phyloP scores from a whole-genome alignment of 1,139 yeast genomes.

The Pneumocystis jirovecii region DNA sequence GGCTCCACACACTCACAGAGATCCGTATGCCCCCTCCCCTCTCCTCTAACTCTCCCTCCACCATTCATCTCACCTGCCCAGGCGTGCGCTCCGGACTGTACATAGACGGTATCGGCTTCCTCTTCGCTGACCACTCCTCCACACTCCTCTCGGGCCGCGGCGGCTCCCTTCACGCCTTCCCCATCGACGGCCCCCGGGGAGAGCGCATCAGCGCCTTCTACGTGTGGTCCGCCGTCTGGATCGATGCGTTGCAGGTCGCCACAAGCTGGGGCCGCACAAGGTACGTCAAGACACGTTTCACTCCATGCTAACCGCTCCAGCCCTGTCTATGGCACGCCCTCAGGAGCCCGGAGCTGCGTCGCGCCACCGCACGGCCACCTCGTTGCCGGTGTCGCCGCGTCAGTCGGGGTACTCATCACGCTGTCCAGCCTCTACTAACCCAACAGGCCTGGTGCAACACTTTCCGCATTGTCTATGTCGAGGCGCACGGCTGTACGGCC shows the following conservation, averaged over 20 bases:
- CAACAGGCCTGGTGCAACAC: no score
- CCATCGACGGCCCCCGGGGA: conserved; percentile 39
- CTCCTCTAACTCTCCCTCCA: conserved; percentile 15
- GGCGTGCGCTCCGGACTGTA: conserved; percentile 60
- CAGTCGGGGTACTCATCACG: no score
- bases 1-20: not conserved
- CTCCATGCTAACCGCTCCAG: no score
- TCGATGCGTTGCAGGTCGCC: conserved; percentile 38
- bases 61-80: conserved; percentile 22
- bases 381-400: no score
- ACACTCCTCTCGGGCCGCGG: conserved; percentile 51
- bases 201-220: conserved; percentile 48
- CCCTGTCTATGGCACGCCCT: no score
- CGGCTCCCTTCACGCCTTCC: conserved; percentile 33
- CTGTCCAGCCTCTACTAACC: no score
- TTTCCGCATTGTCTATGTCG: no score
- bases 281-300: no score
- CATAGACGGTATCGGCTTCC: conserved; percentile 54
- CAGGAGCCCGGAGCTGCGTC: no score
- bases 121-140: conserved; percentile 19
- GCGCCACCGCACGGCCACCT: no score
- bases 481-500: no score
- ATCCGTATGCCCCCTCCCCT: not conserved
- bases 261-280: no score
- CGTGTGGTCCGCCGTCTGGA: conserved; percentile 71